A percentile compares a stretch with the other conserved stretches of the same genome.
These are phyloP conservation scores for Podaxis sp. DNA, from an alignment of 768 basidiomycete genomes.

Conservation along the genomic window DNA sequence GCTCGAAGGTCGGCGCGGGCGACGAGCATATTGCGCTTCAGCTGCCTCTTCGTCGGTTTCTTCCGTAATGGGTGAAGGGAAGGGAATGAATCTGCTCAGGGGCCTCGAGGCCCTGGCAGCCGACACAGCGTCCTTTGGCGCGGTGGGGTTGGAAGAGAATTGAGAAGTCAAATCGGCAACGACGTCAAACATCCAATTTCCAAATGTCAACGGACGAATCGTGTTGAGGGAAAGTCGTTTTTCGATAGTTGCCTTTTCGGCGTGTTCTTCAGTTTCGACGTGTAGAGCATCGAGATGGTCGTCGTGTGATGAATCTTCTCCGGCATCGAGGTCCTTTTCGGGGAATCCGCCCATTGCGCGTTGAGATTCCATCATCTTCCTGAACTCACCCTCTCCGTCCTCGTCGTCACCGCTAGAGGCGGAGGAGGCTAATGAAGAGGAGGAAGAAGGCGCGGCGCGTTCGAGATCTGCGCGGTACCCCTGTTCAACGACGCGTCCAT, in stretches of 20 bases:
- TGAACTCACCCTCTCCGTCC: constrained; percentile 61
- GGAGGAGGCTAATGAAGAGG: background rate
- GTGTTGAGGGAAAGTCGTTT: constrained; percentile 42
- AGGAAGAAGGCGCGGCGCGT: constrained; percentile 16
- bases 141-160: constrained; percentile 11
- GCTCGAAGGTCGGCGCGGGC: constrained; percentile 21
- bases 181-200: constrained; percentile 87
- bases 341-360: constrained; percentile 51
- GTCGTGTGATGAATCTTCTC: constrained; percentile 46
- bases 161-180: constrained; percentile 59
- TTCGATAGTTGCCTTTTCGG: background rate
- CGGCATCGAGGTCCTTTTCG: constrained; percentile 41
- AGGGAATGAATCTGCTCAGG: constrained; percentile 37
- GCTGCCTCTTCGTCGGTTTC: constrained; percentile 19
- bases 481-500: constrained; percentile 80
- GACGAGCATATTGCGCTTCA: constrained; percentile 8
- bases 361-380: constrained; percentile 62
- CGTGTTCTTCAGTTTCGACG: background rate
- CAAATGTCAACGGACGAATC: constrained; percentile 58
- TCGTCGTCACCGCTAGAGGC: constrained; percentile 19
- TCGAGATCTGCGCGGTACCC: constrained; percentile 86
- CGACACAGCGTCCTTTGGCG: constrained; percentile 20
- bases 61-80: constrained; percentile 21
- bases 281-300: background rate
- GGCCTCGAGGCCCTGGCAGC: constrained; percentile 24